Evolutionary conservation across 129 eudicot species (phyloP), one percentile per base, ranked within the genome.

Genomic region (Daucus carota): DNA sequence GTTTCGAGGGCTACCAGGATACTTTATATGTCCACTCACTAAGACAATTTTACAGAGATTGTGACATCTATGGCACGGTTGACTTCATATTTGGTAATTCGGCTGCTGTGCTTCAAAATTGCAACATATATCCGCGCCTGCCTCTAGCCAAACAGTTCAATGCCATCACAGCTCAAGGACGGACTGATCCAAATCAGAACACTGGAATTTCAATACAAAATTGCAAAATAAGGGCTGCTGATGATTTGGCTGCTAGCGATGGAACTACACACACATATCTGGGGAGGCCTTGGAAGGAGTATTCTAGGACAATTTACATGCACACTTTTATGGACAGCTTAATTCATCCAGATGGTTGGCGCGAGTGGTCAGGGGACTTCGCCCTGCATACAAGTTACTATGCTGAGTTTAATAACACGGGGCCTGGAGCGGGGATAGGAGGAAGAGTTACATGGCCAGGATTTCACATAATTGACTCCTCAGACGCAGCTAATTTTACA

Each of bases 1-100:
- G 98, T 81, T 90, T 93, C 70, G 97, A 93, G 79, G 98, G 83
- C 0, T 93, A 93, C 84, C 98, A 90, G 81, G 98, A 93, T 82
- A 93, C 97, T 5, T 45, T 93, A 57, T 93, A 93, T 86, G 84
- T 84, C 11, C 96, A 93, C 79, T 90, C 98, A 48, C 88, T 88
- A 34, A 79, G 98, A 5, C 98, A 93, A 57, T 93, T 93, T 45
- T 93, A 93, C 80, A 50, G 86, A 10, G 89, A 93, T 73, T 93
- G 98, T 69, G 92, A 90, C 80, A 78, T 93, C 14, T 88, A 90
- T 74, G 98, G 98, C 28, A 93, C 98, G 11, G 95, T 93, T 0
- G 98, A 93, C 36, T 90, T 88, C 88, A 90, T 93, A 24, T 93
- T 93, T 57, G 98, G 96, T 18, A 90, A 93, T 76, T 94, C 96